phyloP scores from a whole-genome alignment of 1,284 basidiomycete species.

The Psilocybe mexicana region DNA sequence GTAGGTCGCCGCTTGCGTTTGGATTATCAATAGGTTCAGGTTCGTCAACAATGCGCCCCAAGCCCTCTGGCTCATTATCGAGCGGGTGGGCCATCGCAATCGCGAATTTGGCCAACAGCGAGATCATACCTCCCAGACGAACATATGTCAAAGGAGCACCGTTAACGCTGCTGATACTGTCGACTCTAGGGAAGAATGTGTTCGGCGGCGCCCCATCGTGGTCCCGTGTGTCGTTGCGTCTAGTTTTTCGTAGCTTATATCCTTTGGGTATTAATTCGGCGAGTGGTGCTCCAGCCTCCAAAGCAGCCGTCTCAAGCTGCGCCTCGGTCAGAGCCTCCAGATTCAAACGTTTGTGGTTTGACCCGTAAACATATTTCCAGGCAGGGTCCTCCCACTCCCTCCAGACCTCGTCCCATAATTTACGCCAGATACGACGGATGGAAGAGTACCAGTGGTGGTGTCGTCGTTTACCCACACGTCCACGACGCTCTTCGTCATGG shows the following conservation, averaged over 20 bases:
- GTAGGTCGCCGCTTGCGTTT: background rate
- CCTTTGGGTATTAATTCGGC: constrained; percentile 45
- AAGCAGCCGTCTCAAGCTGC: constrained; percentile 58
- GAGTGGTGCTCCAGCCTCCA: constrained; percentile 64
- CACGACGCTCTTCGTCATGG: constrained; percentile 16
- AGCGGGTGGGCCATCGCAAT: constrained; percentile 17
- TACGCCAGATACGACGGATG: constrained; percentile 18
- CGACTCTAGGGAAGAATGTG: constrained; percentile 1
- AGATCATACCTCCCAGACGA: constrained; percentile 53
- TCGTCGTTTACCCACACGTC: background rate
- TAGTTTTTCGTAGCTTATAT: constrained; percentile 7
- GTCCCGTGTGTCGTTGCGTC: background rate
- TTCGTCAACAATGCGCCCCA: background rate
- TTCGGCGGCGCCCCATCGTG: background rate
- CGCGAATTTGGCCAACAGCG: constrained; percentile 29
- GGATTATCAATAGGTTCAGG: constrained; percentile 1
- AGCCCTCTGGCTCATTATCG: background rate
- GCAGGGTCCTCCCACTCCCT: constrained; percentile 32
- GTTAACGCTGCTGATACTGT: background rate
- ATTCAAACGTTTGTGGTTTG: constrained; percentile 48
- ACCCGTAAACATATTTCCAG: constrained; percentile 30
- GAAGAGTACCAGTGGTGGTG: constrained; percentile 20
- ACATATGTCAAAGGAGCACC: constrained; percentile 34
- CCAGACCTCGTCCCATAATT: constrained; percentile 16
- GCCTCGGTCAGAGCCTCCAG: constrained; percentile 51